Percentiles rank a stretch among this genome's conserved stretches.
Evolutionary conservation across 306 rosid species (phyloP).

Genomic region (Acacia crassicarpa): DNA sequence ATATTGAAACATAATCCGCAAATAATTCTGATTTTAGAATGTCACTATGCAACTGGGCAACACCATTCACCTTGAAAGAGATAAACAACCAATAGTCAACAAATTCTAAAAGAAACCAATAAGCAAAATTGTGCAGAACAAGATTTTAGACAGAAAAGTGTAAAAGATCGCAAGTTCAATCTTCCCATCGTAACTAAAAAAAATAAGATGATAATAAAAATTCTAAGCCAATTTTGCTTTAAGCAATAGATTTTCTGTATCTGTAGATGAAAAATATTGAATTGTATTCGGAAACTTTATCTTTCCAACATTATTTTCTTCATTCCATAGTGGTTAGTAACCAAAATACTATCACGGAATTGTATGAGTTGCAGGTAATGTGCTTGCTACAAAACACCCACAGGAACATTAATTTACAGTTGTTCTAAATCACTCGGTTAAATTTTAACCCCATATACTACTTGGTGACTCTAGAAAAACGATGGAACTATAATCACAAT

Average conservation of each 20-base stretch:
- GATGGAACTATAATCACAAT: slow-evolving; percentile 7
- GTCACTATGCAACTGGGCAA: slow-evolving; percentile 96
- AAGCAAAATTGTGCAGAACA: slow-evolving; percentile 9
- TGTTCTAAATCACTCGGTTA: slow-evolving; percentile 13
- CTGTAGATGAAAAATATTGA: slow-evolving; percentile 11
- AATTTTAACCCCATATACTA: neutral
- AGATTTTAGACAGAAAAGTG: neutral
- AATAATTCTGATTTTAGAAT: slow-evolving; percentile 86
- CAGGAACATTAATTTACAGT: slow-evolving; percentile 12
- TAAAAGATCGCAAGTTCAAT: neutral
- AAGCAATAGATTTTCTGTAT: neutral
- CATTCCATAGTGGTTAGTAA: neutral
- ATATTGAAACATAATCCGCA: slow-evolving; percentile 88
- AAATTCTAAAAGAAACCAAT: slow-evolving; percentile 19
- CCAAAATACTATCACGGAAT: neutral
- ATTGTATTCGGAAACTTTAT: neutral
- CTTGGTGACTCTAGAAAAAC: slow-evolving; percentile 14
- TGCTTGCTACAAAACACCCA: slow-evolving; percentile 2
- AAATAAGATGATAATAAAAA: neutral
- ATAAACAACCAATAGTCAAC: slow-evolving; percentile 14
- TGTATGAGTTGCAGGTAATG: slow-evolving; percentile 14
- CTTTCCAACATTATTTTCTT: neutral
- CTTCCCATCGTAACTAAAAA: neutral
- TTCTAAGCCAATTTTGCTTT: slow-evolving; percentile 7
- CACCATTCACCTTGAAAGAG: slow-evolving; percentile 81